Evolutionary conservation across 768 basidiomycete species (phyloP), one percentile per base, ranked within the genome.

Genomic region (Pleurotus tuoliensis): DNA sequence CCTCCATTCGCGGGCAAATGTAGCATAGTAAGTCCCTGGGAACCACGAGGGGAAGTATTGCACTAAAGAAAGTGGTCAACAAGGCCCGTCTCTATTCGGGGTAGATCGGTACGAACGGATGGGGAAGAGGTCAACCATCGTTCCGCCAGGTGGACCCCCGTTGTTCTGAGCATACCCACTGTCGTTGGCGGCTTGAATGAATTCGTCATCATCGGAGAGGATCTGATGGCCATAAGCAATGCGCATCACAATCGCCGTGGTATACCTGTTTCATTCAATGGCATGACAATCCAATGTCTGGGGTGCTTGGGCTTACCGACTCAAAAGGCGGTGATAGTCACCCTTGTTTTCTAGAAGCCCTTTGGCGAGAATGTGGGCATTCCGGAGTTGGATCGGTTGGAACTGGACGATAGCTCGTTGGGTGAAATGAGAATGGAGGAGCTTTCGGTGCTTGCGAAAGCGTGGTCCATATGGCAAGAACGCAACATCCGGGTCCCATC

Each of bases 361-460:
- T 40, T 76, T 71, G 50, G 80, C 67, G 43, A 80, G 68, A 15
- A 67, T 68, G 16, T 73, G 59, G 4, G 70, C 68, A 58, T 78
- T 76, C 65, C 73, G 71, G 59, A 73, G 66, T 61, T 79, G 78
- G 3, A 80, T 65, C 22, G 75, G 73, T 20, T 67, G 70, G 58
- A 78, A 73, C 47, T 63, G 63, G 48, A 64, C 45, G 15, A 71
- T 62, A 15, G 75, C 73, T 56, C 70, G 69, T 47, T 73, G 71
- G 62, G 79, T 80, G 62, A 82, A 80, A 18, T 69, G 66, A 56
- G 77, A 71, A 50, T 79, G 76, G 41, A 82, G 75, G 59, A 78
- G 76, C n/a, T 78, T 76, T 41, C 79, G 74, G 62, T 81, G 80
- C 65, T 75, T 80, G 57, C 80, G 71, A 64, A 81, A 79, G 40